Evolutionary conservation across 495 filamentous ascomycete species (phyloP).

Genomic region (Hypoxylon intermedium): DNA sequence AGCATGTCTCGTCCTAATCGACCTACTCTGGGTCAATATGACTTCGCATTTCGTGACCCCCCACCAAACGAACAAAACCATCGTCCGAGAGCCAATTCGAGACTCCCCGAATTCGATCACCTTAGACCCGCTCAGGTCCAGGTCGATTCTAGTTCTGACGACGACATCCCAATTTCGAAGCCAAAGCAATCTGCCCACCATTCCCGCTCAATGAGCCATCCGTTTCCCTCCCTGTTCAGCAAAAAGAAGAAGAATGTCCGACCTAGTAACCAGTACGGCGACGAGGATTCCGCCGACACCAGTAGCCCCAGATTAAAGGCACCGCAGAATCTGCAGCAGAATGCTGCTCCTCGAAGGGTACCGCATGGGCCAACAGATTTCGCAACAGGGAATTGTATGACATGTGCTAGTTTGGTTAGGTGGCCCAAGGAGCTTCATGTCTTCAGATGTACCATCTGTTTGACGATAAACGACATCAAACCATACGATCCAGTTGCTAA

Average conservation of each 20-base stretch:
- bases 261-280: conserved; percentile 27
- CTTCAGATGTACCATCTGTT: conserved; percentile 85
- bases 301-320: conserved; percentile 32
- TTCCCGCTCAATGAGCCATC: conserved; percentile 77
- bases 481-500: conserved; percentile 42
- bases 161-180: conserved; percentile 45
- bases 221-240: conserved; percentile 70
- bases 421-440: conserved; percentile 80
- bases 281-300: conserved; percentile 40
- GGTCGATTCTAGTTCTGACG: conserved; percentile 53
- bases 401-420: conserved; percentile 79
- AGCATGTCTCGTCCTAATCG: conserved; percentile 39
- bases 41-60: conserved; percentile 37
- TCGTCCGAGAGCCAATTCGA: conserved; percentile 40
- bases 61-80: conserved; percentile 21
- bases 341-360: conserved; percentile 38
- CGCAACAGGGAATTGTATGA: conserved; percentile 78
- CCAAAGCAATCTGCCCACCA: conserved; percentile 54
- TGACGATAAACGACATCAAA: conserved; percentile 84
- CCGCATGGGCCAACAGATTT: conserved; percentile 49
- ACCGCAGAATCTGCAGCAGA: conserved; percentile 38
- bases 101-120: conserved; percentile 26
- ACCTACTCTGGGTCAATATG: conserved; percentile 40
- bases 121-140: conserved; percentile 25
- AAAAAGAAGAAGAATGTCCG: conserved; percentile 57